Evolutionary conservation across 306 rosid genomes (phyloP), one percentile per base, ranked within the genome.

Genomic region (Vigna reflexopilosa): DNA sequence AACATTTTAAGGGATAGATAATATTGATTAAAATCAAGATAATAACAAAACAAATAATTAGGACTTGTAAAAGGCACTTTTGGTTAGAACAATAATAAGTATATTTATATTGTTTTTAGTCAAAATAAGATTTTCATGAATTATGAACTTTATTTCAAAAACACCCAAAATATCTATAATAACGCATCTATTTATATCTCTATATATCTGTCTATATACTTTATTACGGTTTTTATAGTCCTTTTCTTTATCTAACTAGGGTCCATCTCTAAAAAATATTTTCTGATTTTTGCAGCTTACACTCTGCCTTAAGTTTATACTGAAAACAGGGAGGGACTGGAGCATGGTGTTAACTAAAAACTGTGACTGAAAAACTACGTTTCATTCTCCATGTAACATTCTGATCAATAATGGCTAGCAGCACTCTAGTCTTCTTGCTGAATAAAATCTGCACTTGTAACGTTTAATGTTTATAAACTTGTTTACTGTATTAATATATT

Each of bases 201-300:
- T 24, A 1, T 24, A 24, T 24, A 24, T 24, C 28, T 24, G 28
- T 24, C 28, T 24, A 24, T 24, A 24, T 24, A 24, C 28, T 24
- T 24, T 28, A 28, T 28, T 28, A 28, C 32, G 32, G 8, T 9
- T 22, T 11, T 20, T 57, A 1, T 50, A 50, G 56, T 16, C 2
- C 8, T 36, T 36, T 36, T 36, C 19, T 61, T 61, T 26, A 16
- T 59, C 47, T 44, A 20, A 15, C 6, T 6, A 8, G 26, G 9
- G 6, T 7, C 64, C 26, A 44, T 47, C 40, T 12, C 74, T 77
- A 26, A 32, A 2, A 14, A 5, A 14, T 34, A 70, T 72, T 56
- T 81, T 73, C 1, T 74, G 14, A 61, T 16, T 42, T 82, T 73
- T 83, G 88, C 91, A 89, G 93, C 83, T 52, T 87, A 87, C 74